Conservation (phyloP, 495 filamentous ascomycete species). For the Darksidea phi region DNA sequence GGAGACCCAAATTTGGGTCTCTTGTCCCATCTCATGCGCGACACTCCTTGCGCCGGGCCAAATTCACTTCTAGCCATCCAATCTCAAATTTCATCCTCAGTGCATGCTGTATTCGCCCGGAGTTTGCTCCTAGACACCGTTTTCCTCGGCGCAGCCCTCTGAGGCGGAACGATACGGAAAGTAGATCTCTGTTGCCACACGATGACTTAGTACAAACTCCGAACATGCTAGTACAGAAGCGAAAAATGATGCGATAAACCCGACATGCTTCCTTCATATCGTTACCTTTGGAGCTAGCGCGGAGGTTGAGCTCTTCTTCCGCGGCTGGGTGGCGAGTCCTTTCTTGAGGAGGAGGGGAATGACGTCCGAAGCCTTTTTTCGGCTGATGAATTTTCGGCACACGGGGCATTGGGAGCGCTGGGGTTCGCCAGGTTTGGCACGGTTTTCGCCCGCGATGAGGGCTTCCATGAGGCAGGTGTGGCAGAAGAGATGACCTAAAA, state of each 20-base stretch:
- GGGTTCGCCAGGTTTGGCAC: slow-evolving; percentile 25
- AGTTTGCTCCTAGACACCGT: no score
- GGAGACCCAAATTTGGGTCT: no score
- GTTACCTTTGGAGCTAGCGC: not conserved
- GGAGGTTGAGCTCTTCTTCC: slow-evolving; percentile 4
- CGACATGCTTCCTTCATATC: not conserved
- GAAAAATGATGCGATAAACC: not conserved
- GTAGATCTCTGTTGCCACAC: no score
- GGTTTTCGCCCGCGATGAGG: slow-evolving; percentile 60
- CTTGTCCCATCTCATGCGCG: no score
- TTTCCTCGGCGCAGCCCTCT: no score
- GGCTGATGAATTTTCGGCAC: slow-evolving; percentile 39
- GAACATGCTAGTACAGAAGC: not conserved
- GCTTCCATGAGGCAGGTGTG: slow-evolving; percentile 75
- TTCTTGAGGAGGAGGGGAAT: slow-evolving; percentile 40
- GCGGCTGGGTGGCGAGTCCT: slow-evolving; percentile 33
- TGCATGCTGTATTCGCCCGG: no score
- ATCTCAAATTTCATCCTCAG: no score
- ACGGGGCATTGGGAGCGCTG: slow-evolving; percentile 42
- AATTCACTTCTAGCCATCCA: no score
- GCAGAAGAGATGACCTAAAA: slow-evolving; percentile 80
- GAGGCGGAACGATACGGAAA: no score
- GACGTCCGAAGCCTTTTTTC: slow-evolving; percentile 35
- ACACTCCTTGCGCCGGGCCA: no score
- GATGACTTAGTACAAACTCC: no score